Base-by-base conservation (phyloP, 1,284 basidiomycete species). In the Fomitopsis schrenkii region DNA sequence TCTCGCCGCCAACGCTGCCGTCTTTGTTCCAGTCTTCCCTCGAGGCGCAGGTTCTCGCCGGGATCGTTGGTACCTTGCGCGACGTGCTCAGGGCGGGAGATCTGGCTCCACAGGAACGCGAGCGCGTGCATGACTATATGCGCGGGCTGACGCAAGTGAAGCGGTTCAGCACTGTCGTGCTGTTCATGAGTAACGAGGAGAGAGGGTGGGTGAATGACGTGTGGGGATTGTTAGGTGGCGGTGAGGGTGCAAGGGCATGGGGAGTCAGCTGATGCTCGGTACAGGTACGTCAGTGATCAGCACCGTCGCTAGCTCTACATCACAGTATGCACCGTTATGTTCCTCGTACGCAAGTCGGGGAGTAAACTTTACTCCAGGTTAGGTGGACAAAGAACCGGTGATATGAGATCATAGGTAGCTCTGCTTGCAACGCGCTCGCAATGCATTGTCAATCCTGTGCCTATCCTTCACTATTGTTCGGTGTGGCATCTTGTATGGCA, bases 1-100 rank as follows among this genome's bases (percentile, higher is more conserved):
- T 91, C 53, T 73, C 81, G 0, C 83, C 88, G 0, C 50, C 74
- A 7, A 73, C 76, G n/a, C 71, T 91, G 12, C 85, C 86, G 0
- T 63, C 76, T 0, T 72, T 91, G 48, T 89, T 88, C 72, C 81
- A 87, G 67, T 83, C 77, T 0, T 88, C 88, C 0, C 77, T 93
- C 33, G 89, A 90, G 53, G 81, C 90, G 0, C 69, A 77, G 1
- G 68, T 88, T 17, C 79, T 93, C 8, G 77, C 77, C 3, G 80
- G 83, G 1, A 77, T 91, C 26, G 72, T 91, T 14, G 72, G 77
- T 42, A 80, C 79, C 6, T 82, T 89, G 60, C 70, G 70, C 15
- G 67, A 68, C 0, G 71, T 80, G 0, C 69, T 85, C 53, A 64
- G 68, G 19, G 41, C 61, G 38, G 38, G 14, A 1, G 56, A 59